These are phyloP conservation scores for Phoma sp. DNA, from an alignment of 2,329 filamentous ascomycete species.

Conservation along the genomic window DNA sequence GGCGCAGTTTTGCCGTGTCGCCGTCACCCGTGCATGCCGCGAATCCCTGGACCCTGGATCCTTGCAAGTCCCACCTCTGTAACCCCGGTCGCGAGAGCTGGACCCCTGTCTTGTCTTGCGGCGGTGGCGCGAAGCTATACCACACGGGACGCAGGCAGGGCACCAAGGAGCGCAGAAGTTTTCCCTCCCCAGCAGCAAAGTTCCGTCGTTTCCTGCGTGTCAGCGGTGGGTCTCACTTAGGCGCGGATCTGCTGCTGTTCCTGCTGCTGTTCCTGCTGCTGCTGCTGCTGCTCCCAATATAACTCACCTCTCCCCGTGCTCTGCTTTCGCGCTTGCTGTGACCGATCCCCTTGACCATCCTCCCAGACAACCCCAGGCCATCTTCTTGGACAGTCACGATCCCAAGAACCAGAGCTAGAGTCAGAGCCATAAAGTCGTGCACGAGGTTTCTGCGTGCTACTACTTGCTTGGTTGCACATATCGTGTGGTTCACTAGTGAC, in stretches of 20 bases:
- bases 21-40: conserved; percentile 28
- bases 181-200: conserved; percentile 22
- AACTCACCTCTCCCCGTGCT: conserved; percentile 26
- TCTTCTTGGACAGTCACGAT: conserved; percentile 1
- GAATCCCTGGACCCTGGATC: conserved; percentile 9
- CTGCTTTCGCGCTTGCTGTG: conserved; percentile 19
- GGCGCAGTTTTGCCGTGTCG: conserved; percentile 29
- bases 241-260: conserved; percentile 19
- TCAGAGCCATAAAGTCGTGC: conserved; percentile 28
- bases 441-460: conserved; percentile 28
- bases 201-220: conserved; percentile 34
- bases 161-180: conserved; percentile 21
- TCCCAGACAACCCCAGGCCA: conserved; percentile 10
- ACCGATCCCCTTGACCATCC: conserved; percentile 15
- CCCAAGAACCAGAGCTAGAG: not conserved
- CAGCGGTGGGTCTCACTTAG: conserved; percentile 23
- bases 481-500: conserved; percentile 26
- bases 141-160: conserved; percentile 31
- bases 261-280: not conserved
- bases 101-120: too few species aligned
- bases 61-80: conserved; percentile 19
- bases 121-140: conserved; percentile 32
- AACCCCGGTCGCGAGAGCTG: conserved; percentile 9
- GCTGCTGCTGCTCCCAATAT: conserved; percentile 38
- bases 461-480: conserved; percentile 12